phyloP scores from a whole-genome alignment of 192 early-diverging fungal genomes.

The Dispira parvispora region DNA sequence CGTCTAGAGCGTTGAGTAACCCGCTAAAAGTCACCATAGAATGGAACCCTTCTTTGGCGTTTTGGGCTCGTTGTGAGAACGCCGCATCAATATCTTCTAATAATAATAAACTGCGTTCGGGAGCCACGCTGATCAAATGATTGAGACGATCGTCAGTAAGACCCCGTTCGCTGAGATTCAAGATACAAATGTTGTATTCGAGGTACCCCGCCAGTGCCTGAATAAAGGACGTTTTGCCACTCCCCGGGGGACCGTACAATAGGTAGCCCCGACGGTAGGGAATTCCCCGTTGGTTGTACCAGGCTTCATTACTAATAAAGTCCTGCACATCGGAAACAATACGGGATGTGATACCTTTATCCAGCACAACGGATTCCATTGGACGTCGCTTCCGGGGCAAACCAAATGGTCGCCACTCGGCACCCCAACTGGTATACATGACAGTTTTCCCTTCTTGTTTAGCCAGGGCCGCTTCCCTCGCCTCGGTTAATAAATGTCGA shows the following conservation, averaged over 20 bases:
- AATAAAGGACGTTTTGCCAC: conserved; percentile 85
- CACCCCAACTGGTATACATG: conserved; percentile 84
- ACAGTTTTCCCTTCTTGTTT: conserved; percentile 93
- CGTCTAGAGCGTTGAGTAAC: conserved; percentile 76
- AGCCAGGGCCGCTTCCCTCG: conserved; percentile 61
- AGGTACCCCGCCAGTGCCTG: conserved; percentile 75
- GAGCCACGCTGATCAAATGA: conserved; percentile 60
- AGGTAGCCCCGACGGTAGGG: conserved; percentile 84
- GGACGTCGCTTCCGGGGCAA: conserved; percentile 65
- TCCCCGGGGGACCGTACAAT: conserved; percentile 75
- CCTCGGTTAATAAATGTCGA: conserved; percentile 56
- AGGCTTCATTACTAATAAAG: conserved; percentile 63
- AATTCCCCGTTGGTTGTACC: conserved; percentile 73
- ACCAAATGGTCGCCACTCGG: conserved; percentile 95
- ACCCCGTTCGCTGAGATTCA: conserved; percentile 66
- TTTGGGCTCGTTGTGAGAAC: conserved; percentile 48
- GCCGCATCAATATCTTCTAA: conserved; percentile 78
- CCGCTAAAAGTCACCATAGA: conserved; percentile 79
- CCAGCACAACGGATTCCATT: conserved; percentile 56
- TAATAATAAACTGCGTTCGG: conserved; percentile 61
- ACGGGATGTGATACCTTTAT: conserved; percentile 39
- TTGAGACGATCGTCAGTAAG: conserved; percentile 73
- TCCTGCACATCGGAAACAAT: conserved; percentile 53
- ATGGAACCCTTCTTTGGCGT: conserved; percentile 57
- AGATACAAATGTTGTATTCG: conserved; percentile 77